Conservation (phyloP, 2,329 filamentous ascomycete species). For the Calonectria hawksworthii region DNA sequence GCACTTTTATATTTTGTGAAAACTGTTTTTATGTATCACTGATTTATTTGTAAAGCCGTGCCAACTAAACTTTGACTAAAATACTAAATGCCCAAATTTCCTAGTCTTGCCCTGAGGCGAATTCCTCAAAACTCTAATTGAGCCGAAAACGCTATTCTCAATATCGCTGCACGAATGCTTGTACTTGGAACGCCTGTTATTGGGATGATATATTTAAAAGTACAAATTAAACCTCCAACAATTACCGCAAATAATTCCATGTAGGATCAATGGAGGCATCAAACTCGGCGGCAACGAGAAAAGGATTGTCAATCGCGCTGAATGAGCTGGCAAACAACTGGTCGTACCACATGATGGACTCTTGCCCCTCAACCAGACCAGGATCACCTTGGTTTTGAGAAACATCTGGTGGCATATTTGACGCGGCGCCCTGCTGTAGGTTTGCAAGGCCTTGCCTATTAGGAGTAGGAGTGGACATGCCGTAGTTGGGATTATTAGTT, state of each 20-base stretch:
- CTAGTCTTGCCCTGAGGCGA: neutral
- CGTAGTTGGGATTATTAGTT: neutral
- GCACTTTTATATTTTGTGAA: neutral
- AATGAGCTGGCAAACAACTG: conserved; percentile 52
- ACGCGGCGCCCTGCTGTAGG: neutral
- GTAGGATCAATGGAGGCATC: conserved; percentile 50
- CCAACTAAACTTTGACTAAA: neutral
- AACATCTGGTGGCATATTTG: neutral
- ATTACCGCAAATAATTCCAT: conserved; percentile 47
- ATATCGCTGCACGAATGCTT: too few species aligned
- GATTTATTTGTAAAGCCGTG: neutral
- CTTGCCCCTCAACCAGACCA: conserved; percentile 46
- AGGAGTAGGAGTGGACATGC: neutral
- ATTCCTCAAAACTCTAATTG: neutral
- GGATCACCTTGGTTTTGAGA: conserved; percentile 18
- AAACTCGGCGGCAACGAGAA: conserved; percentile 50
- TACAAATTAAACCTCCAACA: neutral
- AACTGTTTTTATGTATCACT: neutral
- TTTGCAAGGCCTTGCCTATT: neutral
- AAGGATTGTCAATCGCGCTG: conserved; percentile 51
- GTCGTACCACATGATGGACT: conserved; percentile 53
- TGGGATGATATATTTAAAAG: neutral
- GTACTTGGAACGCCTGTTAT: neutral
- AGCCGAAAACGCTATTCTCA: neutral
- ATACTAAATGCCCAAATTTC: neutral